phyloP scores from a whole-genome alignment of 768 basidiomycete genomes.

The Mycena crocata region DNA sequence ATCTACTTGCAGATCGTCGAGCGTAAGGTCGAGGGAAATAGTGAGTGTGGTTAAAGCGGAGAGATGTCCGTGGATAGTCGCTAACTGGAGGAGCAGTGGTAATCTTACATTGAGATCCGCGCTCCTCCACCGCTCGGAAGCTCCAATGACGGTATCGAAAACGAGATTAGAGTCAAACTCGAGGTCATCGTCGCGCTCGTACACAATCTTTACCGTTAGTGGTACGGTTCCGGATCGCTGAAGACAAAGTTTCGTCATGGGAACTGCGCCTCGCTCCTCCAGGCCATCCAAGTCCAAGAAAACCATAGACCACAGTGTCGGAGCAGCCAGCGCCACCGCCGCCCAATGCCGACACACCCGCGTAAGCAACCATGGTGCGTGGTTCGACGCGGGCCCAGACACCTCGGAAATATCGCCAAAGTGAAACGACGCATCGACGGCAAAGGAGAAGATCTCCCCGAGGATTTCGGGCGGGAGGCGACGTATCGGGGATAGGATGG shows the following conservation, averaged over 20 bases:
- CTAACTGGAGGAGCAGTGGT: background rate
- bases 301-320: conserved; percentile 17
- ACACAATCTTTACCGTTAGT: conserved; percentile 6
- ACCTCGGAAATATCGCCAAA: background rate
- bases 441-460: background rate
- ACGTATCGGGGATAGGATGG: background rate
- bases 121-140: conserved; percentile 1
- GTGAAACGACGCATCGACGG: background rate
- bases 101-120: background rate
- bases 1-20: background rate
- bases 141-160: background rate
- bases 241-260: conserved; percentile 5
- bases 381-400: background rate
- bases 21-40: background rate
- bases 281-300: conserved; percentile 3
- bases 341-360: conserved; percentile 17
- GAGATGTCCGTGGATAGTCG: background rate
- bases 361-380: conserved; percentile 21
- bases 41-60: background rate
- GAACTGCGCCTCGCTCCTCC: conserved; percentile 1
- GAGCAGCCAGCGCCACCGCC: conserved; percentile 8
- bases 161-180: background rate
- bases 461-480: background rate
- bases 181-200: background rate
- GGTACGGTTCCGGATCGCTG: conserved; percentile 2